Evolutionary conservation across 805 yeast genomes (phyloP), one percentile per base, ranked within the genome.

Genomic region (Priceomyces castillae): DNA sequence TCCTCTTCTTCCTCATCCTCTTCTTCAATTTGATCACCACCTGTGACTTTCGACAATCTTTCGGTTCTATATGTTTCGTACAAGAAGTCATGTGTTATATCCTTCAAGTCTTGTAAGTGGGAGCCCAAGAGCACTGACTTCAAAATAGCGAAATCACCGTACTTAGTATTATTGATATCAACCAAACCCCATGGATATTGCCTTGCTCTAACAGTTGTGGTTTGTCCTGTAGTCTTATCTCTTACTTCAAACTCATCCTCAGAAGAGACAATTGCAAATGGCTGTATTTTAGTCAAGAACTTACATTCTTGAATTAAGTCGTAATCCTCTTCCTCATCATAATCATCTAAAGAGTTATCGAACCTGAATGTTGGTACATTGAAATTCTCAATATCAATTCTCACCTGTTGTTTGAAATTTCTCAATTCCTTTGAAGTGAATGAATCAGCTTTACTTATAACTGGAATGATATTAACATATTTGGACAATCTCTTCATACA

Each of bases 21-120:
- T 19, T 52, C 59, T 12, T 51, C 52, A 17, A 43, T 40, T 26
- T 40, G 51, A n/a, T 40, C 50, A 30, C 54, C 48, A 36, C 78
- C 81, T 3, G 82, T 68, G 41, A 80, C 84, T 49, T 71, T 69
- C 44, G 86, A 79, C 53, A 86, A 71, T 54, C 85, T 76, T 58
- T 85, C 90, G 16, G 94, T 83, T 67, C 96, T 78, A 60, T 85
- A 86, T 45, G 82, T 81, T 58, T 86, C 95, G 62, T 86, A 86
- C 42, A 86, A 65, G 63, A 81, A 73, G 53, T 81, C 86, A 54
- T 84, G 89, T 22, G 95, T 87, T 46, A 85, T 71, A 56, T 86
- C 95, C 65, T 86, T 85, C 57, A 86, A 78, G 56, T 86, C 94
- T 59, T 82, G 85, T 51, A 86, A 69, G 59, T 88, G 95, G n/a